A percentile compares a stretch with the other conserved stretches of the same genome.
These are phyloP conservation scores for Rhododendron ferrugineum DNA, from an alignment of 148 eudicot species.

Conservation along the genomic window DNA sequence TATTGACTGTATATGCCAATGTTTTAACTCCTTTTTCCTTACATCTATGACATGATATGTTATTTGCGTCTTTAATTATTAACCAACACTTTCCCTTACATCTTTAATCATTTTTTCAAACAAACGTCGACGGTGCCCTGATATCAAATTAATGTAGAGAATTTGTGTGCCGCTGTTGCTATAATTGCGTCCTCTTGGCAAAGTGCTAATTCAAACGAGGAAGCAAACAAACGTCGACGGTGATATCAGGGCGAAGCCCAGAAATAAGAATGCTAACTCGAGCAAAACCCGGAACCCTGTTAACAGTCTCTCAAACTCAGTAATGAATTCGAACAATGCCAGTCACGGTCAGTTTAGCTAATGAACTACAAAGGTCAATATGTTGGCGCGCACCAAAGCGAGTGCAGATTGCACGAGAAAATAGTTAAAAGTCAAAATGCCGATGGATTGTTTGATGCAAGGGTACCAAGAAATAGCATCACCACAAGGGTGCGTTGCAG, in stretches of 20 bases:
- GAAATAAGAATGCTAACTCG: background rate
- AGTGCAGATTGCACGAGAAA: background rate
- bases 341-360: background rate
- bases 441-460: too few relatives aligned
- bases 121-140: too few relatives aligned
- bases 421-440: background rate
- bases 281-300: background rate
- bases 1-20: background rate
- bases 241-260: background rate
- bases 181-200: background rate
- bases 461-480: background rate
- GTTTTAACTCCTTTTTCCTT: background rate
- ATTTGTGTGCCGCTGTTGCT: background rate
- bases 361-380: background rate
- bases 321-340: too few relatives aligned
- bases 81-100: too few relatives aligned
- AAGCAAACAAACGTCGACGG: background rate
- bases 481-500: too few relatives aligned
- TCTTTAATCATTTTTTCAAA: too few relatives aligned
- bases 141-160: background rate
- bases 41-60: background rate
- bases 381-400: background rate
- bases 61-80: too few relatives aligned
- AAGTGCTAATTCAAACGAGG: background rate
- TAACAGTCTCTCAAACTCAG: background rate